Evolutionary conservation across 331 rosid species (phyloP).

Genomic region (Pyrus hybrid): DNA sequence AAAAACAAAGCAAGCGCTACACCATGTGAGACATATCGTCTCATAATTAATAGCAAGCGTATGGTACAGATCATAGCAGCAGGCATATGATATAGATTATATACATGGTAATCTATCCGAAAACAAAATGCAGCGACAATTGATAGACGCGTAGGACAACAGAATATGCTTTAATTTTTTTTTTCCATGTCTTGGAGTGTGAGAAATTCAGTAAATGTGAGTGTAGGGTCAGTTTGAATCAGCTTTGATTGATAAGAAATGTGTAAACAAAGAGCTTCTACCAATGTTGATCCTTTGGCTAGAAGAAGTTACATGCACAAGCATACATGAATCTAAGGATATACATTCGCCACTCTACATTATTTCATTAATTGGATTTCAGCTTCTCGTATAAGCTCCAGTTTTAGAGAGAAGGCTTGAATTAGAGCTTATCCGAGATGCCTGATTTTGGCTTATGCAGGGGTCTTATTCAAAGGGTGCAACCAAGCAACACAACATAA

Average conservation of each 20-base stretch:
- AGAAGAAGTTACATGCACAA: neutral
- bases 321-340: neutral
- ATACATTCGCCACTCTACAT: neutral
- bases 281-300: neutral
- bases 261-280: neutral
- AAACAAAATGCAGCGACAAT: neutral
- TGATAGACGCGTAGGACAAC: neutral
- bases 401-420: neutral
- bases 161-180: neutral
- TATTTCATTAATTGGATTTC: neutral
- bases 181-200: neutral
- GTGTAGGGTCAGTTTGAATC: neutral
- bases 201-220: neutral
- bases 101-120: no score
- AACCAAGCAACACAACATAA: neutral
- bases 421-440: neutral
- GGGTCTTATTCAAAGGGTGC: neutral
- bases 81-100: no score
- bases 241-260: neutral
- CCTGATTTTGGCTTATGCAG: neutral
- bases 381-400: neutral
- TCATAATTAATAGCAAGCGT: neutral
- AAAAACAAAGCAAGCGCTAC: no score
- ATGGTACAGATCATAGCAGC: no score
- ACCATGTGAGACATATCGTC: neutral